Percentiles rank a stretch among this genome's conserved stretches.
phyloP scores from a whole-genome alignment of 495 filamentous ascomycete species.

The Annulohypoxylon stygium region DNA sequence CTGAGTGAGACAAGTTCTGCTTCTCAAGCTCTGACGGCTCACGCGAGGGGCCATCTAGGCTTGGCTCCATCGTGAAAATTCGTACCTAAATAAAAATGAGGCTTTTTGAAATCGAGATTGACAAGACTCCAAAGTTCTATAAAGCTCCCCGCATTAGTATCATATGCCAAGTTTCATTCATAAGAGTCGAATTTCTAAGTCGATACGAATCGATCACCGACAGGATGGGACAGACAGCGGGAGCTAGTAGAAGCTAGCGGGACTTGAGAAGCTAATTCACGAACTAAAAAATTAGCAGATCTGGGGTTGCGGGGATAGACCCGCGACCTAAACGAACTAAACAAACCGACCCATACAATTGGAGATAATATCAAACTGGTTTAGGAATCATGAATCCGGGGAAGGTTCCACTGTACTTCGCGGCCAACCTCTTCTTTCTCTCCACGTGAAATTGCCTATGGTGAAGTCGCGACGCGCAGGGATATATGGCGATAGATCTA shows the following conservation, averaged over 20 bases:
- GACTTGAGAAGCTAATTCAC: neutral
- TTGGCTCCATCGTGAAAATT: neutral
- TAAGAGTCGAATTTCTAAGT: neutral
- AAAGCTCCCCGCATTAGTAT: no score
- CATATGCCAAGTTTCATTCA: neutral
- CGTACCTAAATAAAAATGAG: neutral
- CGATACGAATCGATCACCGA: constrained; percentile 2
- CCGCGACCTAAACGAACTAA: constrained; percentile 26
- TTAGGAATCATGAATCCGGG: constrained; percentile 50
- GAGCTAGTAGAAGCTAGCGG: constrained; percentile 15
- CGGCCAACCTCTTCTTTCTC: neutral
- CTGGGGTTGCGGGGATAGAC: constrained; percentile 25
- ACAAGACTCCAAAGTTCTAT: neutral
- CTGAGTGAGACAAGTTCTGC: neutral
- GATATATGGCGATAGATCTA: neutral
- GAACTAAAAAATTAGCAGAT: constrained; percentile 1
- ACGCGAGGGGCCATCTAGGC: neutral
- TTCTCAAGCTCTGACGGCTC: constrained; percentile 14
- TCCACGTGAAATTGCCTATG: neutral
- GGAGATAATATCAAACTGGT: constrained; percentile 3
- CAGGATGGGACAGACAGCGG: neutral
- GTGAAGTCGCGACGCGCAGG: neutral
- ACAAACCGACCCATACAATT: no score
- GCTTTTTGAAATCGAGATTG: neutral
- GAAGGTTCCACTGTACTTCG: neutral